These are phyloP conservation scores for Mycena polygramma DNA, from an alignment of 768 basidiomycete species.

Conservation along the genomic window DNA sequence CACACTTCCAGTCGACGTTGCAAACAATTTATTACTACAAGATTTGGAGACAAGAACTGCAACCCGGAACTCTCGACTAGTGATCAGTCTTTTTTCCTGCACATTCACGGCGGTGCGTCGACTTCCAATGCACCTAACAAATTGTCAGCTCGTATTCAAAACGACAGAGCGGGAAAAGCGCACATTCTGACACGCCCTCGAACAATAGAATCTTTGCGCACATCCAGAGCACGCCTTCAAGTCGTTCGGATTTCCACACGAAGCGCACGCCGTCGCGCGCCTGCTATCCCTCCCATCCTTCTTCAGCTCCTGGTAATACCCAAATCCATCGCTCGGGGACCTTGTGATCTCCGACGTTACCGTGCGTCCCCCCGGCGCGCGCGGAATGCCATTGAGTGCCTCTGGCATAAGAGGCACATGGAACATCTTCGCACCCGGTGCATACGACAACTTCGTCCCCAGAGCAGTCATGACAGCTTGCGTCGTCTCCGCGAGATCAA, in stretches of 20 bases:
- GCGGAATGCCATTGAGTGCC: slow-evolving; percentile 21
- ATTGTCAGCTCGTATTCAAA: slow-evolving; percentile 11
- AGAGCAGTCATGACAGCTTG: slow-evolving; percentile 38
- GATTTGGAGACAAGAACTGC: not conserved
- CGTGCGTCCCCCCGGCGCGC: slow-evolving; percentile 25
- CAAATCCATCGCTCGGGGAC: slow-evolving; percentile 29
- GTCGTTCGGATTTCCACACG: slow-evolving; percentile 43
- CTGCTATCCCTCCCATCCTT: slow-evolving; percentile 40
- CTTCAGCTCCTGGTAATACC: slow-evolving; percentile 42
- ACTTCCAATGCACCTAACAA: slow-evolving; percentile 40
- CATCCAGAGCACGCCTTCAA: slow-evolving; percentile 35
- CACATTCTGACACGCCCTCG: slow-evolving; percentile 38
- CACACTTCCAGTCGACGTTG: too few relatives aligned
- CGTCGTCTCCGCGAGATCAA: slow-evolving; percentile 39
- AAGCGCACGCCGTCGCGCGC: slow-evolving; percentile 40
- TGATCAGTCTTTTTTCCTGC: slow-evolving; percentile 30
- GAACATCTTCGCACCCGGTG: slow-evolving; percentile 40
- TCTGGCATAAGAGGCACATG: slow-evolving; percentile 35
- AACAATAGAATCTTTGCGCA: slow-evolving; percentile 37
- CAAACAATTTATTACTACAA: too few relatives aligned
- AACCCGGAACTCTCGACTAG: slow-evolving; percentile 18
- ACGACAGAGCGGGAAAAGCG: not conserved
- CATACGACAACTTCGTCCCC: slow-evolving; percentile 39
- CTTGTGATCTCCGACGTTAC: slow-evolving; percentile 33
- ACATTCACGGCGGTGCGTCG: slow-evolving; percentile 40